Conservation (phyloP, 371 early-diverging fungal genomes). For the Circinella minor region DNA sequence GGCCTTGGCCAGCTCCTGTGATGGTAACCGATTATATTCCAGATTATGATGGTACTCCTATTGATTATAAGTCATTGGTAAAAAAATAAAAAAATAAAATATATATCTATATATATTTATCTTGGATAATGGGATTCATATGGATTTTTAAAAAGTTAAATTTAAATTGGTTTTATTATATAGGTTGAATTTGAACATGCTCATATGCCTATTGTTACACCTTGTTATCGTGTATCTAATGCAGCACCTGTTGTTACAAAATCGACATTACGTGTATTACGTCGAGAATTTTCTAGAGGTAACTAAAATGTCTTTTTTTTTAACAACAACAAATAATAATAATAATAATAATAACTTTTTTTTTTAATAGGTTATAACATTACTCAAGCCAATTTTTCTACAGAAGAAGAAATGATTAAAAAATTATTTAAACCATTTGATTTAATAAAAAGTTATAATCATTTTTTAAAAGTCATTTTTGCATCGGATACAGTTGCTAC, state of each 20-base stretch:
- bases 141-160: too few species aligned
- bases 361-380: neutral
- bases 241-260: conserved; percentile 37
- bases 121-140: too few species aligned
- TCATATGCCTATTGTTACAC: conserved; percentile 47
- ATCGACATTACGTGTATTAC: conserved; percentile 32
- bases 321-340: too few species aligned
- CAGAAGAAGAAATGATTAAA: neutral
- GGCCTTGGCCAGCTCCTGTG: conserved; percentile 49
- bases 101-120: too few species aligned
- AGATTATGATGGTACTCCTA: conserved; percentile 21
- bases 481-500: neutral
- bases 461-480: conserved; percentile 7
- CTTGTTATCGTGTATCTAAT: conserved; percentile 42
- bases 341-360: too few species aligned
- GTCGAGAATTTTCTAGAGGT: conserved; percentile 44
- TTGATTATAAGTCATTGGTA: conserved; percentile 22
- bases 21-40: conserved; percentile 33
- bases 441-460: neutral
- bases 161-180: too few species aligned
- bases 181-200: conserved; percentile 32
- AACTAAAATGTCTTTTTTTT: neutral
- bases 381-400: neutral
- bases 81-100: too few species aligned
- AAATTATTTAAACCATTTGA: conserved; percentile 4